Base-by-base conservation (phyloP, 257 asterid species). In the Handroanthus guayacan region DNA sequence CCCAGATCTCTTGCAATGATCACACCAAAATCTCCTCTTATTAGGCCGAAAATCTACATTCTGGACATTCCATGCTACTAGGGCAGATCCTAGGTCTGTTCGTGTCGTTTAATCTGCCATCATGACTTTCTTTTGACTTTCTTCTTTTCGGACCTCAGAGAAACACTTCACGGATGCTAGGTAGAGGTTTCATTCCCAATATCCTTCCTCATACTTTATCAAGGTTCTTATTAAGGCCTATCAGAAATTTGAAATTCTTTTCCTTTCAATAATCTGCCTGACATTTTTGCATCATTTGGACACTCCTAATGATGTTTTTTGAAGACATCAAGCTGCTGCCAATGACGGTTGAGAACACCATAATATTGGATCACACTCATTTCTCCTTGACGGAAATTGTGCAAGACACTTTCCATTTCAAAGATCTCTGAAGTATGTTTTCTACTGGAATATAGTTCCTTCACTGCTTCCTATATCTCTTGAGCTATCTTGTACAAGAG, bases 311-410 rank as follows among this genome's bases (percentile, higher is more conserved):
- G 1, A 16, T 72, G n/a, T 0, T n/a, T 44, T 45, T 72, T 57
- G 5, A 13, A 51, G 1, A 51, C 2, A n/a, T 51, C 57, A n/a
- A 51, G 14, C 5, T 13, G 20, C 6, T 56, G 54, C 52, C 52
- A 74, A 8, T 63, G 38, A 9, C 41, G 65, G n/a, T 50, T 2
- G 18, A 62, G 72, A 10, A 41, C 13, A 17, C 52, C 55, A 14
- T 11, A 62, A 34, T 25, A 62, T 34, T 74, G 55, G 2, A 51
- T 74, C 39, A 74, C 44, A 6, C 41, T 1, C 4, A n/a, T 16
- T n/a, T 63, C 64, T 31, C 79, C 51, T 74, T 50, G 54, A 4
- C 65, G 13, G 9, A 51, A 34, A 7, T 63, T 64, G 50, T 74
- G 38, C 5, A 5, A 1, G 2, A 5, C 20, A 3, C 1, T 18